Evolutionary conservation across 139 green algal species (phyloP), one percentile per base, ranked within the genome.

Genomic region (Picochlorum sp.): DNA sequence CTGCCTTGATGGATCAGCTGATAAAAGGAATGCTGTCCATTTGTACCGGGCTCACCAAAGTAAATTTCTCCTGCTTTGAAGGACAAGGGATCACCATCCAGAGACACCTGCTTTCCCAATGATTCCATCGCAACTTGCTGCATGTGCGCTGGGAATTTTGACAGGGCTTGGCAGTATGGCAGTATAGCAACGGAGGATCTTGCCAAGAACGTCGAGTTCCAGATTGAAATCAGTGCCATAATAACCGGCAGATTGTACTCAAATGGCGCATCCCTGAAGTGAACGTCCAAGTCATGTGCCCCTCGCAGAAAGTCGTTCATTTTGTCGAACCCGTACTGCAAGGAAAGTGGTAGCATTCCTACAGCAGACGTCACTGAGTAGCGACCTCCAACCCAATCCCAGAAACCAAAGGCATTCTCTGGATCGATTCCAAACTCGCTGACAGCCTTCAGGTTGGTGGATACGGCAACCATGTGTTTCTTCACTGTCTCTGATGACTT

Each of bases 11-110:
- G 71, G n/a, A 73, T 72, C 59, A 77, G 63, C 88, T 99, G 94
- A 82, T 99, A 99, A 79, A 99, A 98, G 34, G 83, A 94, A 84
- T 99, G 94, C 86, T 99, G 94, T 18, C 94, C 94, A 76, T 99
- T 98, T 67, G 94, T 99, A 60, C 94, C 94, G 1, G 94, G 94
- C 85, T 99, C 94, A n/a, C 94, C 94, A 86, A 99, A 99, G 80
- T 97, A 90, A 38, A 99, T 88, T 83, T 98, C 90, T 16, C 81
- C 78, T 14, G 74, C 73, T 69, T 95, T 85, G 69, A 95, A 99
- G 1, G 86, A 80, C 73, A 98, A 81, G 15, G 77, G 75, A 37
- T 72, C 73, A 49, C 94, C 94, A 52, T 95, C 82, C 3, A 95
- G 89, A 60, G 85, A 80, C 11, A 99, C 94, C 10, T 90, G 87